Percentiles rank a stretch among this genome's conserved stretches.
Conservation (phyloP, 2,329 filamentous ascomycete genomes). For the Neofusicoccum kwambonambiense region DNA sequence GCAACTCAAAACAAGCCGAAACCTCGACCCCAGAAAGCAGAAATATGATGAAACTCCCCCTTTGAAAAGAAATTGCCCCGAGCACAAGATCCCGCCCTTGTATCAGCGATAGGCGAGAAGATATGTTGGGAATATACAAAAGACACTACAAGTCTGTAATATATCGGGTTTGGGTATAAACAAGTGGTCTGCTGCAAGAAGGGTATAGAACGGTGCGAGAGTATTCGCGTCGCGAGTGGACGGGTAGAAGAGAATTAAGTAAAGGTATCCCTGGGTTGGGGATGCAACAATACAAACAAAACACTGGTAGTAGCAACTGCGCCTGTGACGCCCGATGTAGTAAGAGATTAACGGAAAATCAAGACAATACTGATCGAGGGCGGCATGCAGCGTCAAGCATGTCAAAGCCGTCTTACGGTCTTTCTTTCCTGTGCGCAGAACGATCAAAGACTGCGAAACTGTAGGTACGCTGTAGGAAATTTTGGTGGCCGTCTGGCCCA, state of each 20-base stretch:
- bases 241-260: not conserved
- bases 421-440: not conserved
- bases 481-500: not conserved
- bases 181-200: not conserved
- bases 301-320: too few species aligned
- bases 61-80: not conserved
- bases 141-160: not conserved
- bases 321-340: too few species aligned
- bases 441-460: not conserved
- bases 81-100: not conserved
- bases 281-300: too few species aligned
- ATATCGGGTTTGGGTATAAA: not conserved
- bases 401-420: not conserved
- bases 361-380: too few species aligned
- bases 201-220: constrained; percentile 5
- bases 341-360: too few species aligned
- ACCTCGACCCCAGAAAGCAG: not conserved
- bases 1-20: not conserved
- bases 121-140: not conserved
- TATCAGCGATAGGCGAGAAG: not conserved
- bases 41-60: too few species aligned
- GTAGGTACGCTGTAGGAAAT: not conserved
- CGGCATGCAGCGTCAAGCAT: not conserved
- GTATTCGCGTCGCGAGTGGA: not conserved
- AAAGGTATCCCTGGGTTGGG: not conserved